phyloP scores from a whole-genome alignment of 2,329 filamentous ascomycete genomes.

The Penicillium rolfsii region DNA sequence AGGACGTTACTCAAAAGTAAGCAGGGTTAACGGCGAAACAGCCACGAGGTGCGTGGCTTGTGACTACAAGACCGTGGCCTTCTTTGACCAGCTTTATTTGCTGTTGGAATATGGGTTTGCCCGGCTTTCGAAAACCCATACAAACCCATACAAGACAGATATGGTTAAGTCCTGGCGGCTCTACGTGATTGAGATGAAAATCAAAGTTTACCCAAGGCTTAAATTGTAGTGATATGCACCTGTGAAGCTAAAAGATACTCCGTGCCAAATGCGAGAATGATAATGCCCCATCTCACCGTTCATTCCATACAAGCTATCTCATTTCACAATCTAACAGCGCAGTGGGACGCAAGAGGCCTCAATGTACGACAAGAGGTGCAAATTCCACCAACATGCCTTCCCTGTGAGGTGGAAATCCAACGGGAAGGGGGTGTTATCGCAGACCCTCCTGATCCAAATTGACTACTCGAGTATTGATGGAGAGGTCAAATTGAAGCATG shows the following conservation, averaged over 20 bases:
- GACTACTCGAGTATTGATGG: not conserved
- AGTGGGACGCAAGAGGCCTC: not conserved
- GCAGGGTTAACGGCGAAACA: not conserved
- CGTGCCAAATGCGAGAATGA: not conserved
- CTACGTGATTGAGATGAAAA: not conserved
- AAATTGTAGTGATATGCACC: too few species aligned
- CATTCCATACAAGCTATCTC: not conserved
- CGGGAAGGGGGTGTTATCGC: not conserved
- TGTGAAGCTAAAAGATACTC: too few species aligned
- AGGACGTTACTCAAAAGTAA: not conserved
- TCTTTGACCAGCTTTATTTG: not conserved
- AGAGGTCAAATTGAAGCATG: conserved; percentile 2
- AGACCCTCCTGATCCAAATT: not conserved
- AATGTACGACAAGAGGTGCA: not conserved
- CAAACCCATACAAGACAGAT: not conserved
- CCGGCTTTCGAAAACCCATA: not conserved
- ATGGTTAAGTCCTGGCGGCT: not conserved
- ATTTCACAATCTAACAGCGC: not conserved
- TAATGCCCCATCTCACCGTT: not conserved
- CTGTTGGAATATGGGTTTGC: not conserved
- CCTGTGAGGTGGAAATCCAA: conserved; percentile 8
- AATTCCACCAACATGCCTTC: conserved; percentile 6
- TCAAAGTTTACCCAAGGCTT: not conserved
- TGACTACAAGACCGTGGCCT: not conserved
- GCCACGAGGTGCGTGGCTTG: not conserved